These are phyloP conservation scores for Tagetes patula DNA, from an alignment of 129 eudicot genomes.

Conservation along the genomic window DNA sequence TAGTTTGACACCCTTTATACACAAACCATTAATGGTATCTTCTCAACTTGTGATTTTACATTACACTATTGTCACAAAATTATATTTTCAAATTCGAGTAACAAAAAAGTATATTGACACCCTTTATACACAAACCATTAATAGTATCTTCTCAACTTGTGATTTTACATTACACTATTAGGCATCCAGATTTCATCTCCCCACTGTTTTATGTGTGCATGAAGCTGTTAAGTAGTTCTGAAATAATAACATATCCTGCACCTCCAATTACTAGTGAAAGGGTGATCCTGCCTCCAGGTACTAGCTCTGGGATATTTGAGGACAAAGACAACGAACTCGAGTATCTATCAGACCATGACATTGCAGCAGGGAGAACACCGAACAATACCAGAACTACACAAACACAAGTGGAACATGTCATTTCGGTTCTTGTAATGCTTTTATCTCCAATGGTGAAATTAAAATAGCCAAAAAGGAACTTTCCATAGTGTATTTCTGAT, in stretches of 20 bases:
- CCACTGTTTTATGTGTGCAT: slow-evolving; percentile 35
- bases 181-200: background rate
- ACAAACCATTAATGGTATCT: too few relatives aligned
- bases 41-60: too few relatives aligned
- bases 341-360: slow-evolving; percentile 93
- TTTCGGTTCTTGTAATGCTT: background rate
- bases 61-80: too few relatives aligned
- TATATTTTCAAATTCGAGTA: too few relatives aligned
- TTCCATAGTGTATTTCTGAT: background rate
- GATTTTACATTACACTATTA: too few relatives aligned
- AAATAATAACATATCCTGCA: slow-evolving; percentile 64
- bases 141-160: too few relatives aligned
- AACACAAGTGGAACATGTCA: background rate
- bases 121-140: too few relatives aligned
- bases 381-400: slow-evolving; percentile 83
- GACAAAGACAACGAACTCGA: slow-evolving; percentile 33
- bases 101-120: too few relatives aligned
- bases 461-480: background rate
- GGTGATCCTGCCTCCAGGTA: slow-evolving; percentile 86
- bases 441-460: background rate
- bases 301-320: slow-evolving; percentile 52
- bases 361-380: slow-evolving; percentile 94
- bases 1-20: too few relatives aligned
- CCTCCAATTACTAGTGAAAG: slow-evolving; percentile 84
- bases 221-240: slow-evolving; percentile 64